These are phyloP conservation scores for Paramecium sexaurelia DNA, from an alignment of 73 alveolate genomes.

Conservation along the genomic window DNA sequence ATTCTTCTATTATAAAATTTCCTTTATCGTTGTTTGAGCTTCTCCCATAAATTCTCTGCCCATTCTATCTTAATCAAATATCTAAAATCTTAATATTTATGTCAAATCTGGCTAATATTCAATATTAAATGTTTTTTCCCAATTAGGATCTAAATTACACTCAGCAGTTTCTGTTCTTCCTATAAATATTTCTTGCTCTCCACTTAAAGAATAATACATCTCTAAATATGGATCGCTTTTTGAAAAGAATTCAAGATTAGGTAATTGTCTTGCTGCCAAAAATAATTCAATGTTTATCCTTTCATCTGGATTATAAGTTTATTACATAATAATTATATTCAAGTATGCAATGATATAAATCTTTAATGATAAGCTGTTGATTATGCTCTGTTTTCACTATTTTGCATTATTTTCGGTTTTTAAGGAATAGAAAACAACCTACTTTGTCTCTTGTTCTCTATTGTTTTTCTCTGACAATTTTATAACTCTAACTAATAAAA, in stretches of 20 bases:
- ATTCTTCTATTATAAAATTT: constrained; percentile 68
- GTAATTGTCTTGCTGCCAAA: constrained; percentile 31
- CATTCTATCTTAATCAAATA: constrained; percentile 60
- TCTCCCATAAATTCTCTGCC: constrained; percentile 69
- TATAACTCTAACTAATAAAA: not conserved
- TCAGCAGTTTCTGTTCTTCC: constrained; percentile 73
- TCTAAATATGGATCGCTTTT: constrained; percentile 74
- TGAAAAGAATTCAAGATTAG: constrained; percentile 65
- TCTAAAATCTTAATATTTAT: constrained; percentile 23
- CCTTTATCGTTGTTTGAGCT: constrained; percentile 60
- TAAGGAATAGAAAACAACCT: not conserved
- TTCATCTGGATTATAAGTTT: constrained; percentile 34
- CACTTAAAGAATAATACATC: constrained; percentile 20
- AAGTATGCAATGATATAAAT: constrained; percentile 13
- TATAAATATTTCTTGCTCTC: not conserved
- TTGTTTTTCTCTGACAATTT: not conserved
- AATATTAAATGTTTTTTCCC: constrained; percentile 58
- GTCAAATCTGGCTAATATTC: constrained; percentile 58
- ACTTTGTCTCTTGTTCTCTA: not conserved
- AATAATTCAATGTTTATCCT: not conserved
- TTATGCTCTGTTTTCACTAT: not conserved
- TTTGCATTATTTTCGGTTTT: not conserved
- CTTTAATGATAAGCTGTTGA: not conserved
- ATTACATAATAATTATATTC: not conserved
- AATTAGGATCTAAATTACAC: constrained; percentile 78